Base-by-base conservation (phyloP, 2,329 filamentous ascomycete species). In the Sporothrix sp. region DNA sequence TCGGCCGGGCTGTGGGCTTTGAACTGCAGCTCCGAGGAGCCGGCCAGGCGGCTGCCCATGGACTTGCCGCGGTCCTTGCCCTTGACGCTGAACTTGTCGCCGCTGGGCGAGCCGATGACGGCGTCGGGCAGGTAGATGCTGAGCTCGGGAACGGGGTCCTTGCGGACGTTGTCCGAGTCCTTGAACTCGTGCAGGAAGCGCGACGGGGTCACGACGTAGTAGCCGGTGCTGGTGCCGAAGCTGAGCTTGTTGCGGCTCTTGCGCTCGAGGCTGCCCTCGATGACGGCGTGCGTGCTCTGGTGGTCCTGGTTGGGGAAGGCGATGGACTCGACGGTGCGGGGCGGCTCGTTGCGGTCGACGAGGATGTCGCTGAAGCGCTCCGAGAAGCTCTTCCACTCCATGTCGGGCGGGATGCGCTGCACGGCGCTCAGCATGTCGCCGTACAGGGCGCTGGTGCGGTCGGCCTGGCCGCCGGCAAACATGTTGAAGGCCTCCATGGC, bases 131-230 rank as follows among this genome's bases (percentile, higher is more conserved):
- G 81, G 67, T 91, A 97, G 58, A 98, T 80, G 13, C 86, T 93
- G 36, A 93, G 73, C 65, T 98, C 91, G 0, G 93, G 91, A 51
- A 78, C 75, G 9, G 88, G 87, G 55, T 95, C 87, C 60, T 79
- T 69, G 43, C 75, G 74, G 47, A 75, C 58, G 61, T 81, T 77
- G 61, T 97, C 91, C 63, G 87, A 85, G 62, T 94, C 89, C 70
- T 95, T 95, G 75, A 95, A 98, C 67, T 96, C 90, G 70, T 98
- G 93, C 52, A 98, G 71, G 69, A 84, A 98, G 62, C 87, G 88
- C 52, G 86, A 79, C 0, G 88, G 85, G 0, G 89, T 95, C 43
- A 97, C 81, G 51, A 93, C 91, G 63, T 95, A 98, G 74, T 94
- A 95, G 51, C 79, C 81, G 0, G 85, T 79, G 56, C 81, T 82